A percentile compares a stretch with the other conserved stretches of the same genome.
These are phyloP conservation scores for Cryptosporidium sp. DNA, from an alignment of 169 alveolate genomes.

Conservation along the genomic window DNA sequence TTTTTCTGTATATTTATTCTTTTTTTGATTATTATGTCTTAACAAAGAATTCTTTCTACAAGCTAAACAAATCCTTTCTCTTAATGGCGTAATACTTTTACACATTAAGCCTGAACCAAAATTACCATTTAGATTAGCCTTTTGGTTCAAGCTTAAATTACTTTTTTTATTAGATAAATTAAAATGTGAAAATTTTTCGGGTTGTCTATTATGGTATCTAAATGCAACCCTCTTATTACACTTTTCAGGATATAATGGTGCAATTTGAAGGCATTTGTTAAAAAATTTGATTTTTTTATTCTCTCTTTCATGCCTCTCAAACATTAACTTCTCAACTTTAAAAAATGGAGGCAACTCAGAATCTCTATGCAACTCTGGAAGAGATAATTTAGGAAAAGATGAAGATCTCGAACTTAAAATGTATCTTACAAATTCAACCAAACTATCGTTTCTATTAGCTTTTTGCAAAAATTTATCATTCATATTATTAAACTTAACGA, in stretches of 20 bases:
- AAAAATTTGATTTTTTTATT: neutral
- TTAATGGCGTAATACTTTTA: slow-evolving; percentile 12
- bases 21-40: neutral
- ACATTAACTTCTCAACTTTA: neutral
- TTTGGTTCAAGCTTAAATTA: neutral
- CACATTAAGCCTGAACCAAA: neutral
- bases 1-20: neutral
- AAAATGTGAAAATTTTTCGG: neutral
- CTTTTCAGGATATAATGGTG: neutral
- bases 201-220: neutral
- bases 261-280: neutral
- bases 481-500: slow-evolving; percentile 2
- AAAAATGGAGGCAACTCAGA: neutral
- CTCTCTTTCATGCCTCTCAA: neutral
- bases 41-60: neutral
- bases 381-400: neutral
- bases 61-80: slow-evolving; percentile 25
- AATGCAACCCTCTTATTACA: neutral
- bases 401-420: neutral
- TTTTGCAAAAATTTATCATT: neutral
- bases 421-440: slow-evolving; percentile 2
- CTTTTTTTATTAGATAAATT: neutral
- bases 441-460: neutral
- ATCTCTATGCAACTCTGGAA: neutral
- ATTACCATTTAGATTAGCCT: neutral